phyloP scores from a whole-genome alignment of 306 rosid genomes.

The Senna tora region DNA sequence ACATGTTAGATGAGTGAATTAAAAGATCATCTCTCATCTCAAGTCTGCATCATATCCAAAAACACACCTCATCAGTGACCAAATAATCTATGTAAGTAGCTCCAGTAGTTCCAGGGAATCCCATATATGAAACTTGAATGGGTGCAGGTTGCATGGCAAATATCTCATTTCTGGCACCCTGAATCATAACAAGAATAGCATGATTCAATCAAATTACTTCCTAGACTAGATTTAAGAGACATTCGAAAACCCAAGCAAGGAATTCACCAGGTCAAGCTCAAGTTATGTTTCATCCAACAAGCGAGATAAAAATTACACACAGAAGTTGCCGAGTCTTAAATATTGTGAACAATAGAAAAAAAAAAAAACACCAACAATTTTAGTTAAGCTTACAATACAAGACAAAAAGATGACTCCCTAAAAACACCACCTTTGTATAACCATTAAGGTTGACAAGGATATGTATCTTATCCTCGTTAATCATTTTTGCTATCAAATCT shows the following conservation, averaged over 20 bases:
- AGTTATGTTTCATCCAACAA: conserved; percentile 14
- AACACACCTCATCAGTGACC: conserved; percentile 87
- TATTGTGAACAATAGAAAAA: not conserved
- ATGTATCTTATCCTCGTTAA: conserved; percentile 81
- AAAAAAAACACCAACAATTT: not conserved
- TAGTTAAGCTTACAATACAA: not conserved
- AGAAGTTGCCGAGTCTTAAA: not conserved
- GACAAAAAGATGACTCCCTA: not conserved
- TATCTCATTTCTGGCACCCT: conserved; percentile 99
- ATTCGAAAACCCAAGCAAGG: not conserved
- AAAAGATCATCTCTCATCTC: conserved; percentile 3
- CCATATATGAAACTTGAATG: conserved; percentile 97
- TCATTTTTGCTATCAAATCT: conserved; percentile 84
- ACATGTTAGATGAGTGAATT: conserved; percentile 1
- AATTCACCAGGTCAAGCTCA: not conserved
- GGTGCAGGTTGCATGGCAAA: conserved; percentile 97
- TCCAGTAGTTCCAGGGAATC: conserved; percentile 98
- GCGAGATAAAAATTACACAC: not conserved
- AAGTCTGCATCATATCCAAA: conserved; percentile 1
- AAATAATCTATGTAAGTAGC: conserved; percentile 86
- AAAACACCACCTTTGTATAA: conserved; percentile 76
- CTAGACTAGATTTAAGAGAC: not conserved
- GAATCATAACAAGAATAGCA: conserved; percentile 34
- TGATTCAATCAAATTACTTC: conserved; percentile 27
- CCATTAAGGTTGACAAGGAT: conserved; percentile 92